These are phyloP conservation scores for Aspergillus costaricaensis DNA, from an alignment of 2,329 filamentous ascomycete species.

Conservation along the genomic window DNA sequence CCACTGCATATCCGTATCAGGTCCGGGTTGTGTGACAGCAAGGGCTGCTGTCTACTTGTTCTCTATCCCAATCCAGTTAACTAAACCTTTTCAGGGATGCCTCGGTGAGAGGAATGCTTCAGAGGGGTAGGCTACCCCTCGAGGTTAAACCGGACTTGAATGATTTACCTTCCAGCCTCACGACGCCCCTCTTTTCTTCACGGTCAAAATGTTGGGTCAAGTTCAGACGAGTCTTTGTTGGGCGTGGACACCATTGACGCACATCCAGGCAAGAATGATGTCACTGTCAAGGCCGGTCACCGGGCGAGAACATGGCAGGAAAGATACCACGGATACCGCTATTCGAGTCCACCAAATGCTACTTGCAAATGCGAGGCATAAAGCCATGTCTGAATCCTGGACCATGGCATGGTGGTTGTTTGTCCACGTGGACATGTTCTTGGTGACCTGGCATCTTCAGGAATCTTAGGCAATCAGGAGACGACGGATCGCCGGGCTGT, in stretches of 20 bases:
- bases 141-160: neutral
- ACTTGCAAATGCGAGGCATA: neutral
- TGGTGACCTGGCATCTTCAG: neutral
- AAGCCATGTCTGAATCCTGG: neutral
- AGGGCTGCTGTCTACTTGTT: constrained; percentile 5
- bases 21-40: constrained; percentile 10
- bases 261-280: constrained; percentile 4
- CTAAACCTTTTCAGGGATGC: neutral
- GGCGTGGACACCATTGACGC: neutral
- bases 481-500: neutral
- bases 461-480: neutral
- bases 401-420: neutral
- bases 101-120: neutral
- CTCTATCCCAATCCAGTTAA: neutral
- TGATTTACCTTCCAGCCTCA: neutral
- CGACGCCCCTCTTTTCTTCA: neutral
- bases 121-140: neutral
- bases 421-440: constrained; percentile 6
- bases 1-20: constrained; percentile 1
- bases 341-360: neutral
- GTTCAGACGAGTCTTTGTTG: neutral
- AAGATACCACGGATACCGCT: neutral
- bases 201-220: neutral
- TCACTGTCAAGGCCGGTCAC: constrained; percentile 1
- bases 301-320: neutral